These are phyloP conservation scores for Aciculoconidium aculeatum DNA, from an alignment of 805 yeast species.

Conservation along the genomic window DNA sequence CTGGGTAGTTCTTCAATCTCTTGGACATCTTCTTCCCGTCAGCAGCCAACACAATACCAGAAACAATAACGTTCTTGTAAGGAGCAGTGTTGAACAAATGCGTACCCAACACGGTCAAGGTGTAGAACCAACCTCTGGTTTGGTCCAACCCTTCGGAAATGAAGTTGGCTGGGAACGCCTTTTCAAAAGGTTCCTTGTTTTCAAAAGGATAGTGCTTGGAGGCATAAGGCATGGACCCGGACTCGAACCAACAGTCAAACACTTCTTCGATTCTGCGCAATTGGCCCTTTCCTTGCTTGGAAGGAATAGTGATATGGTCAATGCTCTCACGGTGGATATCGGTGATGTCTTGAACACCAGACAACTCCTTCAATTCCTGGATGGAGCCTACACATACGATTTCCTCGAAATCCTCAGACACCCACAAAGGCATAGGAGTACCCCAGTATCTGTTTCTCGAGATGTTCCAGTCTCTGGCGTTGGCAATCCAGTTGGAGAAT, in stretches of 20 bases:
- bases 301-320: constrained; percentile 90
- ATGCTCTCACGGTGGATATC: constrained; percentile 93
- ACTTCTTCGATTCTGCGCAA: constrained; percentile 94
- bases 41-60: constrained; percentile 94
- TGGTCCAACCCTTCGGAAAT: constrained; percentile 99
- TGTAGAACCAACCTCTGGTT: constrained; percentile 99
- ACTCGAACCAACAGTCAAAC: constrained; percentile 99
- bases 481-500: constrained; percentile 96
- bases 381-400: constrained; percentile 90
- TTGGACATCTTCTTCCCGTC: constrained; percentile 99
- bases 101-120: constrained; percentile 91
- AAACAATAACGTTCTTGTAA: constrained; percentile 88
- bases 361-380: constrained; percentile 74
- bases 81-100: constrained; percentile 91
- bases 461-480: constrained; percentile 98
- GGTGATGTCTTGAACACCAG: constrained; percentile 75
- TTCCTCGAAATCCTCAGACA: constrained; percentile 87
- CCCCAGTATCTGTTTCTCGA: constrained; percentile 99
- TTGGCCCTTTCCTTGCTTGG: constrained; percentile 79
- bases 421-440: constrained; percentile 98
- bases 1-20: constrained; percentile 96
- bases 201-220: constrained; percentile 97
- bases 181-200: constrained; percentile 59
- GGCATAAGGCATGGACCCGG: constrained; percentile 99
- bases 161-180: constrained; percentile 93